phyloP scores from a whole-genome alignment of 139 green algal species.

The Dunaliella primolecta region DNA sequence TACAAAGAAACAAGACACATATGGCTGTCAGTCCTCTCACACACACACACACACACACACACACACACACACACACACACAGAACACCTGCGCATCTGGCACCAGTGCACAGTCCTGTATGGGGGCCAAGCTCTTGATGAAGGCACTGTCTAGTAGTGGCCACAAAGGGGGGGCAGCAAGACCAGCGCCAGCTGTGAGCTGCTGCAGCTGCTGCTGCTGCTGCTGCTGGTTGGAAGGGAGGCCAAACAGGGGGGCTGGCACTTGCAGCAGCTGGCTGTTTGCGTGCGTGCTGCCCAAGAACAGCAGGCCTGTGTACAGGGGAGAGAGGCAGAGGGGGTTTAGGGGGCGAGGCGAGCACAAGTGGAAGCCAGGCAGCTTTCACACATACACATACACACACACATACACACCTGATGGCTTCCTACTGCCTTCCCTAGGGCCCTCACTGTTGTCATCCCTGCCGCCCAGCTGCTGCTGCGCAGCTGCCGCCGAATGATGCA shows the following conservation, averaged over 20 bases:
- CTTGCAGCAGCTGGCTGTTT: background rate
- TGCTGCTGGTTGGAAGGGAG: background rate
- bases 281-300: background rate
- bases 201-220: conserved; percentile 5
- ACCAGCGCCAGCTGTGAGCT: background rate
- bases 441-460: no score
- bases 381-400: background rate
- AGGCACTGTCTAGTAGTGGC: conserved; percentile 16
- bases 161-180: conserved; percentile 5
- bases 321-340: no score
- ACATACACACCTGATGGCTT: background rate
- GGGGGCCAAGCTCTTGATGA: conserved; percentile 41
- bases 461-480: no score
- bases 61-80: background rate
- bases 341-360: no score
- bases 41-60: conserved; percentile 16
- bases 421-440: no score
- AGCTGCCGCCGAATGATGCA: no score
- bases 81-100: conserved; percentile 13
- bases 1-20: no score
- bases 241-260: background rate
- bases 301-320: background rate
- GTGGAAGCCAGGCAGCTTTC: no score
- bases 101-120: conserved; percentile 29
- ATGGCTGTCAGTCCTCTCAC: no score